Conservation (phyloP, 129 eudicot genomes). For the Apium graveolens region DNA sequence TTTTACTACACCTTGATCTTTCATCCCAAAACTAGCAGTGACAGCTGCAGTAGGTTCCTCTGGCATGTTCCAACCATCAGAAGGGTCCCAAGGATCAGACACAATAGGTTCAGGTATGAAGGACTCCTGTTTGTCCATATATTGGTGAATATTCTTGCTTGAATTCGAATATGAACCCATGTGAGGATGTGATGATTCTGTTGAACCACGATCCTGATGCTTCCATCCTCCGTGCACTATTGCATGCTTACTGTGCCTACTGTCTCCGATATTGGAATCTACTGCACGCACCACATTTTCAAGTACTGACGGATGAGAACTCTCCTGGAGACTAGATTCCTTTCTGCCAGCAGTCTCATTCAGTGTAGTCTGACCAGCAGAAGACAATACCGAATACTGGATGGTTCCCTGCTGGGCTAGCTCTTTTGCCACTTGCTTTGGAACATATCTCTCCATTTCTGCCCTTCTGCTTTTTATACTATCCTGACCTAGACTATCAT, state of each 20-base stretch:
- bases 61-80: conserved; percentile 52
- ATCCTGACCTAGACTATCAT: conserved; percentile 31
- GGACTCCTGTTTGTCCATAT: conserved; percentile 25
- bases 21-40: conserved; percentile 22
- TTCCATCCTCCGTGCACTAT: conserved; percentile 53
- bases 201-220: conserved; percentile 42
- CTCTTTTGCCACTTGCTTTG: conserved; percentile 36
- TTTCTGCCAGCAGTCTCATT: conserved; percentile 32
- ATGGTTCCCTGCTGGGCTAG: conserved; percentile 52
- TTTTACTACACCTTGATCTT: conserved; percentile 35
- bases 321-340: no score
- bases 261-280: conserved; percentile 34
- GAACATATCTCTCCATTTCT: conserved; percentile 90
- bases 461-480: conserved; percentile 77
- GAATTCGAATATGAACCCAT: conserved; percentile 21
- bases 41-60: conserved; percentile 27
- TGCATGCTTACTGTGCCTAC: conserved; percentile 32
- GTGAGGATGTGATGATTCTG: conserved; percentile 33
- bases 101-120: not conserved
- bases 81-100: no score
- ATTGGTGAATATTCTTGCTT: conserved; percentile 24
- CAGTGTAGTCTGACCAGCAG: conserved; percentile 17
- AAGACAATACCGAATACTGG: conserved; percentile 34
- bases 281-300: conserved; percentile 12
- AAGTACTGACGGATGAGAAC: not conserved